These are phyloP conservation scores for Meredithiella fracta DNA, from an alignment of 2,329 filamentous ascomycete genomes.

Conservation along the genomic window DNA sequence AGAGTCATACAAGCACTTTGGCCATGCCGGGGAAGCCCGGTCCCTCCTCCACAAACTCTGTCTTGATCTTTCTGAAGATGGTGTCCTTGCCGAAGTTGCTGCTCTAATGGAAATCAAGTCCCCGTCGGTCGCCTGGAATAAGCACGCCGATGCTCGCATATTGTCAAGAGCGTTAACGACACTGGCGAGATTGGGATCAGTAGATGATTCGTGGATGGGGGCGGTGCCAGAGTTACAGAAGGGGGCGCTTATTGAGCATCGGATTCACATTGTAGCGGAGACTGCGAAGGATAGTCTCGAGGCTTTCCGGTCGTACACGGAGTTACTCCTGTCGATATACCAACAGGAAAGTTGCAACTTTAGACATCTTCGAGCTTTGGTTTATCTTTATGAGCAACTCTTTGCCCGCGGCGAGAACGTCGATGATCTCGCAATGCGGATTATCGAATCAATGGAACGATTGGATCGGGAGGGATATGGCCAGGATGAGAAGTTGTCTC, in stretches of 20 bases:
- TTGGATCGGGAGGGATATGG: slow-evolving; percentile 10
- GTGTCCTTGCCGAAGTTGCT: slow-evolving; percentile 38
- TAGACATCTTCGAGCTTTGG: slow-evolving; percentile 34
- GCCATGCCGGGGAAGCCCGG: slow-evolving; percentile 39
- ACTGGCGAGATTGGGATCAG: slow-evolving; percentile 40
- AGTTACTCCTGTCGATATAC: slow-evolving; percentile 33
- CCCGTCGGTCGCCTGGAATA: slow-evolving; percentile 36
- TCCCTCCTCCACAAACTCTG: slow-evolving; percentile 44
- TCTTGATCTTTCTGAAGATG: slow-evolving; percentile 41
- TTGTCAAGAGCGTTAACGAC: slow-evolving; percentile 43
- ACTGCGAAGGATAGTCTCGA: slow-evolving; percentile 22
- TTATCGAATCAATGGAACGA: slow-evolving; percentile 6
- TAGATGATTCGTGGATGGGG: slow-evolving; percentile 40
- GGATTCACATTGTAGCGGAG: slow-evolving; percentile 15
- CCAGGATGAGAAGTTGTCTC: slow-evolving; percentile 7
- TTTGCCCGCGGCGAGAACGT: slow-evolving; percentile 12
- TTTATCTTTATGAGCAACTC: slow-evolving; percentile 26
- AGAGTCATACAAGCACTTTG: slow-evolving; percentile 38
- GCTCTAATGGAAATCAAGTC: slow-evolving; percentile 32
- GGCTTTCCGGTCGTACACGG: slow-evolving; percentile 30
- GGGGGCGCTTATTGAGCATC: slow-evolving; percentile 43
- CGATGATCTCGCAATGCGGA: not conserved
- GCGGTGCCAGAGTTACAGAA: slow-evolving; percentile 35
- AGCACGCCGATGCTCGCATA: slow-evolving; percentile 30
- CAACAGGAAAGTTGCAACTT: slow-evolving; percentile 34